Base-by-base conservation (phyloP, 2,329 filamentous ascomycete species). In the Metarhizium humberi region DNA sequence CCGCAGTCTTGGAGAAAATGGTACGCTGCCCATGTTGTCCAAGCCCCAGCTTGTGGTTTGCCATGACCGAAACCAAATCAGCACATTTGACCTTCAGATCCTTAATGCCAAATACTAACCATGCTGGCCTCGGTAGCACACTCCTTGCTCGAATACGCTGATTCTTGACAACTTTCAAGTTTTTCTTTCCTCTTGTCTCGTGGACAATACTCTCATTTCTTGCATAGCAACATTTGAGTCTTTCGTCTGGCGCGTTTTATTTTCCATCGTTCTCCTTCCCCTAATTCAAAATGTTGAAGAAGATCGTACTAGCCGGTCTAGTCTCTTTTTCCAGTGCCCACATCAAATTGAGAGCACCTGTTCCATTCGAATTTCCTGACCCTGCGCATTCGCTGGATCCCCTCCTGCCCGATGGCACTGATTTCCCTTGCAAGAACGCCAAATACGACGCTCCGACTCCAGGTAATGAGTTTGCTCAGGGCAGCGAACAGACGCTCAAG, bases 371-470 rank as follows among this genome's bases (percentile, higher is more conserved):
- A 16, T 60, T 61, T 25, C 25, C 25, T 25, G 3, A 25, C 25
- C 25, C 25, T 25, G 25, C 25, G 25, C 25, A 25, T 25, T 25
- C 25, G 25, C 25, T 25, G 25, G 25, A 25, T 92, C 94, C 0
- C 76, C 96, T 0, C 62, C 66, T 0, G 69, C 71, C 0, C 67
- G 32, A 67, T 42, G 88, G 88, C 0, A 73, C 71, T 42, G 75
- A 96, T 67, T 99, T 88, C 67, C 94, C 94, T 0, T 97, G 94
- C 82, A 92, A 96, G 52, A 73, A 79, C 7, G n/a, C 62, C 0
- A 75, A 73, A 10, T 48, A 48, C 25, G 0, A 50, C 67, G 50
- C 78, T 79, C 5, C 72, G 77, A 0, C 72, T 75, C 1, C 71
- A 76, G 1, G 72, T 64, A 90, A 89, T 62, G 67, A 74, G 1